phyloP scores from a whole-genome alignment of 2,329 filamentous ascomycete genomes.

The Aspergillus sp. region DNA sequence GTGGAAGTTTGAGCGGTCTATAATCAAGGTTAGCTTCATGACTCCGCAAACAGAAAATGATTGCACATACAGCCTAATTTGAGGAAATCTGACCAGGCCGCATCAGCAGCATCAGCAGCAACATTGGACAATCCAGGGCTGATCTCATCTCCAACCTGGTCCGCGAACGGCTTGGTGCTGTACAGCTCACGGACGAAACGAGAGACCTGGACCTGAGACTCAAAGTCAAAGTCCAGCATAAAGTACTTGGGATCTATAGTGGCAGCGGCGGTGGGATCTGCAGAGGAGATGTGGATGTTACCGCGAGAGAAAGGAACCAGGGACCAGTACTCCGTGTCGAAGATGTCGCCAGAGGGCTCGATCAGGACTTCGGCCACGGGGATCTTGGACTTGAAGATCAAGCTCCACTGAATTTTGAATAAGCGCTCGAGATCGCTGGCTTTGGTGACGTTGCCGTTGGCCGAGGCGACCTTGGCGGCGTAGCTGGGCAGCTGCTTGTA shows the following conservation, averaged over 20 bases:
- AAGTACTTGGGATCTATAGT: slow-evolving; percentile 24
- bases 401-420: slow-evolving; percentile 18
- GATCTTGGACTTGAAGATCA: slow-evolving; percentile 19
- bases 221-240: slow-evolving; percentile 17
- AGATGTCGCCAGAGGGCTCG: slow-evolving; percentile 9
- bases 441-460: slow-evolving; percentile 15
- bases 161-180: slow-evolving; percentile 11
- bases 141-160: slow-evolving; percentile 17
- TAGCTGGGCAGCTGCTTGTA: slow-evolving; percentile 18
- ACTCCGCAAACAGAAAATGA: not conserved
- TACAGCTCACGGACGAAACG: slow-evolving; percentile 17
- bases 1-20: not conserved
- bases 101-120: slow-evolving; percentile 12
- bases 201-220: slow-evolving; percentile 15
- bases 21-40: not conserved
- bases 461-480: slow-evolving; percentile 17
- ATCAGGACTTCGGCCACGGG: slow-evolving; percentile 20
- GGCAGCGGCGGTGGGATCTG: slow-evolving; percentile 11
- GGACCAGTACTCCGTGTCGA: slow-evolving; percentile 19
- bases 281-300: slow-evolving; percentile 18
- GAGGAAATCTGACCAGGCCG: slow-evolving; percentile 19
- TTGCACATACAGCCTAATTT: slow-evolving; percentile 18
- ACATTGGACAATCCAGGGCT: slow-evolving; percentile 15
- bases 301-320: slow-evolving; percentile 22
- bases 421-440: slow-evolving; percentile 15